A percentile compares a stretch with the other conserved stretches of the same genome.
These are phyloP conservation scores for Dothistroma septosporum DNA, from an alignment of 2,329 filamentous ascomycete species.

Conservation along the genomic window DNA sequence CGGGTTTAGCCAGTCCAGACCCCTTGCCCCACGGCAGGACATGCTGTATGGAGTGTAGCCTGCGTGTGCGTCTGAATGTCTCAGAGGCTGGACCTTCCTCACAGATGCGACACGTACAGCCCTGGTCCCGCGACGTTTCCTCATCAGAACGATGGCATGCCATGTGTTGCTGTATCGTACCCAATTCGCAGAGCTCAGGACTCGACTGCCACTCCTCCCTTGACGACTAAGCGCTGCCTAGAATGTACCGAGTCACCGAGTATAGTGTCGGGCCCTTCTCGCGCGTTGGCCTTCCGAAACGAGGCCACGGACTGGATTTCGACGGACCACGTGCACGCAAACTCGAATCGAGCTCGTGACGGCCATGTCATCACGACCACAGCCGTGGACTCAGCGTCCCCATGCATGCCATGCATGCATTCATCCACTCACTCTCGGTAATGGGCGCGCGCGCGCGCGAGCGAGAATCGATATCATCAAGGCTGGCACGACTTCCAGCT, in stretches of 20 bases:
- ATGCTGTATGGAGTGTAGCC: neutral
- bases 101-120: too few species aligned
- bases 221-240: neutral
- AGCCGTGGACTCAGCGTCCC: too few species aligned
- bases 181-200: neutral
- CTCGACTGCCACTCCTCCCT: neutral
- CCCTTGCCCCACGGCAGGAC: neutral
- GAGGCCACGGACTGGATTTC: too few species aligned
- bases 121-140: neutral
- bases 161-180: neutral
- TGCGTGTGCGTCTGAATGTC: neutral
- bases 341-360: too few species aligned
- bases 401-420: too few species aligned
- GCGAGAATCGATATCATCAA: neutral
- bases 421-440: too few species aligned
- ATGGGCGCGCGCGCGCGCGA: too few species aligned
- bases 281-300: too few species aligned
- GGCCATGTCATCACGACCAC: too few species aligned
- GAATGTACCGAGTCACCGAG: too few species aligned
- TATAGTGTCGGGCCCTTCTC: too few species aligned
- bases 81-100: neutral
- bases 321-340: too few species aligned
- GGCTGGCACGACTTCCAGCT: neutral
- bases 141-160: neutral
- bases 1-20: neutral